Conservation (phyloP, 768 basidiomycete species). For the Hysterangium stoloniferum region DNA sequence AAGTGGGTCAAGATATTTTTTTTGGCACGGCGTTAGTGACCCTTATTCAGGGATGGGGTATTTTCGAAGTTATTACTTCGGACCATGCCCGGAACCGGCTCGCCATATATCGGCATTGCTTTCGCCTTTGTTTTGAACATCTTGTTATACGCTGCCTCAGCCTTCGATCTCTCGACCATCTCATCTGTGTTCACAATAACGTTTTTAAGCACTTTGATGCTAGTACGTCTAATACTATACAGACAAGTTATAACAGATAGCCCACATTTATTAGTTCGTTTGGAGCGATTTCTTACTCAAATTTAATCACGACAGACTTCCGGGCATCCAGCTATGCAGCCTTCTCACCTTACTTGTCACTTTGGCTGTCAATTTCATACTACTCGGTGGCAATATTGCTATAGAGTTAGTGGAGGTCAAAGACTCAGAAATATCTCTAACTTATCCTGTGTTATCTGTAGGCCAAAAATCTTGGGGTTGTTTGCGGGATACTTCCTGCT, state of each 20-base stretch:
- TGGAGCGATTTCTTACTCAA: conserved; percentile 50
- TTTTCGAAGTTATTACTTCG: conserved; percentile 46
- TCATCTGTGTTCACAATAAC: conserved; percentile 36
- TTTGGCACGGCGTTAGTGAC: neutral
- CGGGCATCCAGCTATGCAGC: conserved; percentile 33
- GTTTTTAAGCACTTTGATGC: neutral
- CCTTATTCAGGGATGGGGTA: conserved; percentile 37
- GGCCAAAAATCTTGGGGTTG: conserved; percentile 24
- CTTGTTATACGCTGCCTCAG: conserved; percentile 50
- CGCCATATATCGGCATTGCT: conserved; percentile 45
- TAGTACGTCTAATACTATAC: conserved; percentile 20
- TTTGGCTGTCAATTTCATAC: conserved; percentile 31
- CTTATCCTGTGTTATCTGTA: neutral
- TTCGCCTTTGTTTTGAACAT: conserved; percentile 43
- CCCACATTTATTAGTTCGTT: conserved; percentile 36
- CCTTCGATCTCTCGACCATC: conserved; percentile 45
- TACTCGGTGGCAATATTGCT: conserved; percentile 54
- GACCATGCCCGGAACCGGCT: conserved; percentile 40
- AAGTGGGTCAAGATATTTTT: conserved; percentile 15
- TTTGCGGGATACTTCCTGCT: conserved; percentile 54
- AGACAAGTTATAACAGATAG: neutral
- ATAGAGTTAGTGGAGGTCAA: conserved; percentile 32
- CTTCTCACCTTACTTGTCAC: conserved; percentile 36
- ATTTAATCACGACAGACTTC: conserved; percentile 57
- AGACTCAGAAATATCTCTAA: neutral